phyloP scores from a whole-genome alignment of 2,329 filamentous ascomycete species.

The Knoxdaviesia capensis region DNA sequence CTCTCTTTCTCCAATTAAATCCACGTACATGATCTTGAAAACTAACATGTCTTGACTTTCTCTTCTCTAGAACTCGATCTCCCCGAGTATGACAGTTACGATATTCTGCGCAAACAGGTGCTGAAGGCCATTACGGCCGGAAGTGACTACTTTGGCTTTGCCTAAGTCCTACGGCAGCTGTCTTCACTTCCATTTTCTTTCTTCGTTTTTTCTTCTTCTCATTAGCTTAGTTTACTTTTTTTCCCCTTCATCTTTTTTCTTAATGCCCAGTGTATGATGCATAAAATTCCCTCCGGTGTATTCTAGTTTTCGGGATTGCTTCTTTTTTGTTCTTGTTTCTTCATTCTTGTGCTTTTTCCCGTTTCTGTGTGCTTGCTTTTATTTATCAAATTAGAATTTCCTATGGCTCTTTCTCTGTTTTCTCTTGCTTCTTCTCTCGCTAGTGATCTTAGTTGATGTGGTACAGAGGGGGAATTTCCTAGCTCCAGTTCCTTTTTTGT shows the following conservation, averaged over 20 bases:
- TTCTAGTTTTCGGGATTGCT: not conserved
- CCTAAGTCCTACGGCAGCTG: conserved; percentile 31
- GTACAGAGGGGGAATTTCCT: too few relatives aligned
- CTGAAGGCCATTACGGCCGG: conserved; percentile 95
- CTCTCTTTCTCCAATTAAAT: not conserved
- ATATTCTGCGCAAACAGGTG: conserved; percentile 66
- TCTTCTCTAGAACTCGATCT: conserved; percentile 65
- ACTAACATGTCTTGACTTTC: not conserved
- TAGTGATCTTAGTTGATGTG: too few relatives aligned
- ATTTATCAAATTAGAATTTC: not conserved
- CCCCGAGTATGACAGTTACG: conserved; percentile 94
- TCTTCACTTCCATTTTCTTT: conserved; percentile 2
- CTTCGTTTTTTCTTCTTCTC: conserved; percentile 1
- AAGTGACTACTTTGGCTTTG: conserved; percentile 94
- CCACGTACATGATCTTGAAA: not conserved
- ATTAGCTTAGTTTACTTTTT: conserved; percentile 3
- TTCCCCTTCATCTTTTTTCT: conserved; percentile 1
- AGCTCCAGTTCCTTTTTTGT: too few relatives aligned
- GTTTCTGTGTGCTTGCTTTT: conserved; percentile 1
- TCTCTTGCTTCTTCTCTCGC: not conserved
- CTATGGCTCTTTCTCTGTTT: not conserved
- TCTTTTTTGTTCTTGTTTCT: not conserved
- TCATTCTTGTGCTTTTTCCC: not conserved
- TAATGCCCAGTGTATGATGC: not conserved
- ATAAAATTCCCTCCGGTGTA: not conserved